phyloP scores from a whole-genome alignment of 2,329 filamentous ascomycete genomes.

The Penicillium verrucosum region DNA sequence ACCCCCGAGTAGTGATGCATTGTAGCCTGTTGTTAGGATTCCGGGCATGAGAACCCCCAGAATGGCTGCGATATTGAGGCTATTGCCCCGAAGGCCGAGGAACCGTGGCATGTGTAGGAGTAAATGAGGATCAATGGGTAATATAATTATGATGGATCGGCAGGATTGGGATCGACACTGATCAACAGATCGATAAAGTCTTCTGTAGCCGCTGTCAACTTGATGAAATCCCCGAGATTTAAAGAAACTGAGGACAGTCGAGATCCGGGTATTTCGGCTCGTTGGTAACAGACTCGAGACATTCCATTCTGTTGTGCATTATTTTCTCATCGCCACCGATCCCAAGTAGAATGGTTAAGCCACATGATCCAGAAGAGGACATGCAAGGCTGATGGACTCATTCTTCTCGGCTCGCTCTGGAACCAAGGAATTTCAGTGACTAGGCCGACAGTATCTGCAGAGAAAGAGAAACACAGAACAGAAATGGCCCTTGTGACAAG shows the following conservation, averaged over 20 bases:
- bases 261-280: not conserved
- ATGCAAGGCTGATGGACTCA: not conserved
- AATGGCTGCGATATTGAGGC: constrained; percentile 20
- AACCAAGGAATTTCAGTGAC: not conserved
- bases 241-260: not conserved
- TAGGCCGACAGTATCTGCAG: not conserved
- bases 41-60: constrained; percentile 23
- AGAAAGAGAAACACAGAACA: not conserved
- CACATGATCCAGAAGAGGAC: not conserved
- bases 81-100: constrained; percentile 21
- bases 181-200: not conserved
- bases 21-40: constrained; percentile 20
- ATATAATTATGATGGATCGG: constrained; percentile 1
- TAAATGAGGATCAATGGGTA: constrained; percentile 4
- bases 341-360: not conserved
- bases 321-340: not conserved
- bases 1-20: constrained; percentile 21
- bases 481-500: not conserved
- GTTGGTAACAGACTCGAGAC: not conserved
- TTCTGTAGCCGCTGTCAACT: not conserved
- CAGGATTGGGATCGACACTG: constrained; percentile 1
- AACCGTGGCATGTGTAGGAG: constrained; percentile 15
- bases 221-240: not conserved
- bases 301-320: not conserved
- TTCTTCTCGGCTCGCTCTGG: not conserved